Evolutionary conservation across 176 grass and related monocot genomes (phyloP), one percentile per base, ranked within the genome.

Genomic region (Elaeis guineensis): DNA sequence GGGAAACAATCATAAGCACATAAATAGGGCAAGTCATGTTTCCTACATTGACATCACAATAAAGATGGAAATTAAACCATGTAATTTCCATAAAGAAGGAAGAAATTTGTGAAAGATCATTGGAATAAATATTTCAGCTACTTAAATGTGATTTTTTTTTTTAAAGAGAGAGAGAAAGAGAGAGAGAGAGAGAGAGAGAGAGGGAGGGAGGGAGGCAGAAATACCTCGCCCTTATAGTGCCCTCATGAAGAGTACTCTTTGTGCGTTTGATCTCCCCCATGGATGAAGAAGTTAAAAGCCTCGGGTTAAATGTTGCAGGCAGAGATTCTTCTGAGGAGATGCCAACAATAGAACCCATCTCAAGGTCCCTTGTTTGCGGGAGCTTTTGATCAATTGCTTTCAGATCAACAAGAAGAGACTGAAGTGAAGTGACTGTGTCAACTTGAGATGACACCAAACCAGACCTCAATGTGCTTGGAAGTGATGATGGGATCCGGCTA

Each of bases 321-420:
- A 66, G 51, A 21, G 80, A 76, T 55, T 86, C 82, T 78, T 85
- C 85, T 35, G 67, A 63, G 29, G 67, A 80, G 64, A 17, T 80
- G 60, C 82, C 82, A 78, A 83, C 19, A 70, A 95, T 80, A 39
- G 79, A 89, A 74, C 66, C 79, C 65, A 95, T 84, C 62, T 80
- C 86, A 63, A 73, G 18, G 16, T 79, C 54, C 72, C 75, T 65
- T 52, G 78, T 53, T 15, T 82, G 90, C 74, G 82, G 59, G 48
- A 72, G 58, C 72, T 89, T 89, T 30, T 65, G 89, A 28, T 81
- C 85, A 65, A 73, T 25, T 62, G 66, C 14, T 74, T 78, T 83
- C n/a, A 83, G 55, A 21, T 89, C 90, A 65, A 78, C 39, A 21
- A 70, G 74, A 78, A 95, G 77, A 26, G 82, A 95, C 19, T 89